phyloP scores from a whole-genome alignment of 2,329 filamentous ascomycete species.

The Cercospora sp. region DNA sequence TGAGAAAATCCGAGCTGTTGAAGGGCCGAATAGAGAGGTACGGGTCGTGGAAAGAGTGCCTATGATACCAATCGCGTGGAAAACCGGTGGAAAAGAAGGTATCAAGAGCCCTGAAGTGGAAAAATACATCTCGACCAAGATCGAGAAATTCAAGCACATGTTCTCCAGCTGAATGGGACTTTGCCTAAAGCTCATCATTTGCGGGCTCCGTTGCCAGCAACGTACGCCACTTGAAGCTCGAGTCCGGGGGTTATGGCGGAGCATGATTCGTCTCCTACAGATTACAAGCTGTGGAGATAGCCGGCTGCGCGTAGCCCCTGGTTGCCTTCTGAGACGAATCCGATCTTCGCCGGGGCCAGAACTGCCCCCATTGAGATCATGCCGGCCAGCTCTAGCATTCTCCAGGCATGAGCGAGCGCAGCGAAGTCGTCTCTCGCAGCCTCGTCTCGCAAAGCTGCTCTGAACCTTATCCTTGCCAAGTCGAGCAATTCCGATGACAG shows the following conservation, averaged over 20 bases:
- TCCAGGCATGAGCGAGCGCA: not conserved
- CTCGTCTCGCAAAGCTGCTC: not conserved
- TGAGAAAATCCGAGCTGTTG: constrained; percentile 91
- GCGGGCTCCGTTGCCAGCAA: not conserved
- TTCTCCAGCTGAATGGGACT: constrained; percentile 31
- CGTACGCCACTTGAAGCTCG: not conserved
- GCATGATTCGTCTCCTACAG: not conserved
- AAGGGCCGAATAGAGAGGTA: constrained; percentile 85
- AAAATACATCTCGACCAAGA: constrained; percentile 89
- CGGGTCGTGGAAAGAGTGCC: constrained; percentile 85
- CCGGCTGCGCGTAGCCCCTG: not conserved
- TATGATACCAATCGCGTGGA: constrained; percentile 95
- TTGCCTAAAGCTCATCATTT: not conserved
- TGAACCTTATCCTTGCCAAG: not conserved
- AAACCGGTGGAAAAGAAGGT: constrained; percentile 71
- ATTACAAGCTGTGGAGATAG: not conserved
- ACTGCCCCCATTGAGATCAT: not conserved
- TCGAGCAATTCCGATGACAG: not conserved
- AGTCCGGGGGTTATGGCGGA: not conserved
- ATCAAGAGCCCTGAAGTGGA: constrained; percentile 87
- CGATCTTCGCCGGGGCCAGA: not conserved
- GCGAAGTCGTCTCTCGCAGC: not conserved
- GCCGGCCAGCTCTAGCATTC: not conserved
- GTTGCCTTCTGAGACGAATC: not conserved
- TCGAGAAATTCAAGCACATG: constrained; percentile 57